Evolutionary conservation across 345 rosid genomes (phyloP), one percentile per base, ranked within the genome.

Genomic region (Pseudoturritis turrita): DNA sequence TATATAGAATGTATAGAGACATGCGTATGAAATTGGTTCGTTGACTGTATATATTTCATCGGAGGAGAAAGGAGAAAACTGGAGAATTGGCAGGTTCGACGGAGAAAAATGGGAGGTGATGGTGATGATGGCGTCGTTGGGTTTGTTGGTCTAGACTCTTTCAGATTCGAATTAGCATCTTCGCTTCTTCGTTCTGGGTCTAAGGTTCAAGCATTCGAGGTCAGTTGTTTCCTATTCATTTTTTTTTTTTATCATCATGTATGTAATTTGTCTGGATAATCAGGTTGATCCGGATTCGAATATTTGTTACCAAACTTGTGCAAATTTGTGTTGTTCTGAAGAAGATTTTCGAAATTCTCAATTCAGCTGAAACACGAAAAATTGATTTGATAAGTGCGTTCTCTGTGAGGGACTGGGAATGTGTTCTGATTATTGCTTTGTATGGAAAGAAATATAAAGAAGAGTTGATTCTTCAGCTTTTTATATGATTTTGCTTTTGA

Each of bases 161-260:
- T 81, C 58, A 86, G 86, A 82, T 75, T 92, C 60, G 87, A 92
- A 40, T 83, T 90, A 89, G 96, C 96, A 31, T 85, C 89, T 78
- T 75, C 81, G 51, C 91, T 90, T 46, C 80, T 85, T 60, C 76
- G 53, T 61, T 81, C 88, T 67, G 93, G 98, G 62, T 87, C 78
- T 71, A 77, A 41, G 51, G 82, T 88, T 66, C 86, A 87, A 77
- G 96, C 96, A 33, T 88, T 85, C 59, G 88, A 89, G 89, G 98
- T 89, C 13, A 18, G 31, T 28, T 13, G 5, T 33, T 44, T 56
- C 59, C 28, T 64, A 46, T 45, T 44, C 19, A 15, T 25, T 14
- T 19, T 17, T 25, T 2, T 6, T 37, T 44, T 47, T 5, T 44
- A 64, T 64, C 59, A 29, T 13, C 62, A 26, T 64, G 19, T 22